A percentile compares a stretch with the other conserved stretches of the same genome.
Evolutionary conservation across 441 rosid genomes (phyloP).

Genomic region (Codiaeum variegatum): DNA sequence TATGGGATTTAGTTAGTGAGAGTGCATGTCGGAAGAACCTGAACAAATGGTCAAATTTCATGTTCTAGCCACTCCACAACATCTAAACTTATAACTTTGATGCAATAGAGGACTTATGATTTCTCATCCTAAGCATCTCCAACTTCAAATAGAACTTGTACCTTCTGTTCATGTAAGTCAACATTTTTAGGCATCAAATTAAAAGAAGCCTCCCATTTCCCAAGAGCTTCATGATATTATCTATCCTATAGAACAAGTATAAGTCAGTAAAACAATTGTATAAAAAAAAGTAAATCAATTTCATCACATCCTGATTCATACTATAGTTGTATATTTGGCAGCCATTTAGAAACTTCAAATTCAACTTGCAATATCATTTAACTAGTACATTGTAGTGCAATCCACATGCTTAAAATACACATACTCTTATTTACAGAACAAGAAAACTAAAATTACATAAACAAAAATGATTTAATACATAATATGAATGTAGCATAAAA

Average conservation of each 20-base stretch:
- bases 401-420: not conserved
- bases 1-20: no score
- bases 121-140: conserved; percentile 85
- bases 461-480: not conserved
- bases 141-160: conserved; percentile 79
- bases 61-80: no score
- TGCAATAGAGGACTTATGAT: no score
- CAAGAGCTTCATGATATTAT: conserved; percentile 73
- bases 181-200: conserved; percentile 62
- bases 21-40: no score
- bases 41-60: no score
- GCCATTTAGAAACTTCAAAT: not conserved
- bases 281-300: not conserved
- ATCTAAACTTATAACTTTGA: no score
- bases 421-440: conserved; percentile 54
- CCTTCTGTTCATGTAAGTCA: conserved; percentile 78
- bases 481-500: not conserved
- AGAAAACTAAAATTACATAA: not conserved
- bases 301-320: not conserved
- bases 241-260: conserved; percentile 53
- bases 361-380: not conserved
- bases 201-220: conserved; percentile 86
- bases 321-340: not conserved
- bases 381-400: not conserved
- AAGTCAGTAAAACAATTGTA: not conserved